phyloP scores from a whole-genome alignment of 2,329 filamentous ascomycete species.

The Cladosporium colombiae region DNA sequence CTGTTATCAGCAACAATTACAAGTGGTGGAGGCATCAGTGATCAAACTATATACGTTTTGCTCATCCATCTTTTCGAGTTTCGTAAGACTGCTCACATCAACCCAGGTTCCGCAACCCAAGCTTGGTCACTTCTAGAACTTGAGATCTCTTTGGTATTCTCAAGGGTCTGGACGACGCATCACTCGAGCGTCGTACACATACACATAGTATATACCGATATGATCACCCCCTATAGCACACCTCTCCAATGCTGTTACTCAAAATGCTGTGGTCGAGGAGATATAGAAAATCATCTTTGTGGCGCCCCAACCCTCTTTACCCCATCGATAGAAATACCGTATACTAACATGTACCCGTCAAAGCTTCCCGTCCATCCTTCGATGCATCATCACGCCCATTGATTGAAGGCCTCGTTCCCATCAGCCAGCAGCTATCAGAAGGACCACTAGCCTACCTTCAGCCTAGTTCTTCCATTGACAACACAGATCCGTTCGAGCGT shows the following conservation, averaged over 20 bases:
- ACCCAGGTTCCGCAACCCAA: too few relatives aligned
- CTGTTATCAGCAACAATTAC: too few relatives aligned
- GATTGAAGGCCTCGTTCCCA: too few relatives aligned
- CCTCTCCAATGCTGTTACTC: background rate
- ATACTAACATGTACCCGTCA: too few relatives aligned
- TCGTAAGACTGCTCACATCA: too few relatives aligned
- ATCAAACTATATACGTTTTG: too few relatives aligned
- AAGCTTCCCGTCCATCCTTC: too few relatives aligned
- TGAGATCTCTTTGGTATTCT: background rate
- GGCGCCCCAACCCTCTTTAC: background rate
- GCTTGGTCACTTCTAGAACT: background rate
- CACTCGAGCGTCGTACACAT: background rate
- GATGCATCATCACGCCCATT: too few relatives aligned
- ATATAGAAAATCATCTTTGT: background rate
- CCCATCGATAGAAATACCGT: background rate
- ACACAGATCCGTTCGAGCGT: background rate
- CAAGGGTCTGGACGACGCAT: background rate
- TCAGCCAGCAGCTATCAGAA: too few relatives aligned
- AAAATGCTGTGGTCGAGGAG: background rate
- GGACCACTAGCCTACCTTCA: too few relatives aligned
- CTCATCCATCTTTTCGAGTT: too few relatives aligned
- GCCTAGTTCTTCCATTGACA: background rate
- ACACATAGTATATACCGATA: background rate
- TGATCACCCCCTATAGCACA: background rate
- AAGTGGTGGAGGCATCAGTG: too few relatives aligned